phyloP scores from a whole-genome alignment of 257 asterid genomes.

The Jasminum sambac region DNA sequence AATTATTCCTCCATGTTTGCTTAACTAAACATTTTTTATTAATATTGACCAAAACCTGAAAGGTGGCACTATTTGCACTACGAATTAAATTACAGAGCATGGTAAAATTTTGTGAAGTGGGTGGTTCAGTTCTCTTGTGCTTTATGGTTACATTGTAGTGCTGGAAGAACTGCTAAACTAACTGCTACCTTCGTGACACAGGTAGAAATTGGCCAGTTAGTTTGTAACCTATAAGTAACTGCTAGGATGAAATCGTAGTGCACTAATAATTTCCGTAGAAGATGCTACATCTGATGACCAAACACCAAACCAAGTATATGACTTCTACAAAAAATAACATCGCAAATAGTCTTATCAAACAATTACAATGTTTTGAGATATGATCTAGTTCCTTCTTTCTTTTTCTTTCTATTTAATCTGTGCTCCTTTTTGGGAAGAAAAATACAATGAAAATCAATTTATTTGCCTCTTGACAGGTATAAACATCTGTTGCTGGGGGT shows the following conservation, averaged over 20 bases:
- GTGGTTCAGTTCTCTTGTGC: not conserved
- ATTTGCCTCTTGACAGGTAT: slow-evolving; percentile 46
- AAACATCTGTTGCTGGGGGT: slow-evolving; percentile 51
- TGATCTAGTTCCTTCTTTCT: slow-evolving; percentile 4
- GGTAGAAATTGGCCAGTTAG: not conserved
- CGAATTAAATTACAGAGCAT: not conserved
- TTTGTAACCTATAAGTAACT: not conserved
- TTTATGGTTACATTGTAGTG: not conserved
- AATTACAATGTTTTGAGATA: not conserved
- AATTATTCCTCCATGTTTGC: not conserved
- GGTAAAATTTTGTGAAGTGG: too few species aligned
- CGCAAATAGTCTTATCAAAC: not conserved
- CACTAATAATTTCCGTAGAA: not conserved
- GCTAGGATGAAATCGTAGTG: not conserved
- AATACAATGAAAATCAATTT: slow-evolving; percentile 11
- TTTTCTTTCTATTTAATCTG: not conserved
- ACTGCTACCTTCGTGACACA: not conserved
- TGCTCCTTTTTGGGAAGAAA: slow-evolving; percentile 8
- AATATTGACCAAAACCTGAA: not conserved
- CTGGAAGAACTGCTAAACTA: not conserved
- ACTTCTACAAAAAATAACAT: slow-evolving; percentile 11
- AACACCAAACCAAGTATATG: slow-evolving; percentile 8
- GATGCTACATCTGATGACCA: not conserved
- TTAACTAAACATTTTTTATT: not conserved
- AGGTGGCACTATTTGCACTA: not conserved